Conservation (phyloP, 2,329 filamentous ascomycete species). For the Trichoderma koningii region DNA sequence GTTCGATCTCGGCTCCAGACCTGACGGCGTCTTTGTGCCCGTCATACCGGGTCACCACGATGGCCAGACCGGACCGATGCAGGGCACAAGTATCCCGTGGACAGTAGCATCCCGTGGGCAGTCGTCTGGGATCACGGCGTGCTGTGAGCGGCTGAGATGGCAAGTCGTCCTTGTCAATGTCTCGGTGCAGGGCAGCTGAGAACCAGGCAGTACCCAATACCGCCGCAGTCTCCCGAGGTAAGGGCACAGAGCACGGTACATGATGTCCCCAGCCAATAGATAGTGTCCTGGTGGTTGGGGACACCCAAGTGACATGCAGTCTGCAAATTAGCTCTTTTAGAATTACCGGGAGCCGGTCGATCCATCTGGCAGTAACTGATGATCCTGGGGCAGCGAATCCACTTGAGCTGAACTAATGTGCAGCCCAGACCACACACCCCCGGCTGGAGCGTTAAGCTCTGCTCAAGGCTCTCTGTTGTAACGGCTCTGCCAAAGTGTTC, state of each 20-base stretch:
- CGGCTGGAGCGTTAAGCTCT: not conserved
- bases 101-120: no score
- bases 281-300: not conserved
- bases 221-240: not conserved
- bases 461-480: not conserved
- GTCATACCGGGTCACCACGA: not conserved
- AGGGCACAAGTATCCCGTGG: not conserved
- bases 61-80: not conserved
- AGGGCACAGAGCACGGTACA: not conserved
- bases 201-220: not conserved
- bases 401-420: not conserved
- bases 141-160: slow-evolving; percentile 11
- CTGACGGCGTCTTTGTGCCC: slow-evolving; percentile 3
- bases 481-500: not conserved
- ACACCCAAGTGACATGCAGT: not conserved
- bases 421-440: not conserved
- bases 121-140: not conserved
- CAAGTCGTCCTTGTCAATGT: slow-evolving; percentile 3
- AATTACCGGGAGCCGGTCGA: slow-evolving; percentile 7
- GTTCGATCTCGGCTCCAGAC: not conserved
- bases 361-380: slow-evolving; percentile 10
- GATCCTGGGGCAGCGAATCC: slow-evolving; percentile 4
- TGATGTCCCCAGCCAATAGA: not conserved
- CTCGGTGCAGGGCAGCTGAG: slow-evolving; percentile 14
- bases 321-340: not conserved